Base-by-base conservation (phyloP, 2,329 filamentous ascomycete genomes). In the Blastomyces parvus region DNA sequence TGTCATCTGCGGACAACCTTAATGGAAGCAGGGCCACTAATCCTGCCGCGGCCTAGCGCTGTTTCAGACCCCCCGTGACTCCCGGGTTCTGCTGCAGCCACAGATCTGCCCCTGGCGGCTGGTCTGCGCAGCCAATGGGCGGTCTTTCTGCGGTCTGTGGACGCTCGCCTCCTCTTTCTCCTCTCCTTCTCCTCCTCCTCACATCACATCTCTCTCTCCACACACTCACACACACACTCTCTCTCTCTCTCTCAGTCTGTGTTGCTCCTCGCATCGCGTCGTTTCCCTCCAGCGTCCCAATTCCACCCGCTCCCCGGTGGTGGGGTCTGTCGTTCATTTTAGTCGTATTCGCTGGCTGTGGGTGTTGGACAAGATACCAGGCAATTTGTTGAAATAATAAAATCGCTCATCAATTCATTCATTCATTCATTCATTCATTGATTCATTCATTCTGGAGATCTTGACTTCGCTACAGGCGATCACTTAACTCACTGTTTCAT, bases 291-390 rank as follows among this genome's bases (percentile, higher is more conserved):
- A 14, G 30, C 52, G 19, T 40, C 36, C 60, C 52, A 22, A 36
- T 14, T 46, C 36, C 60, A 27, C 38, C 36, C 48, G 22, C 33
- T 60, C 62, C 64, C 62, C 59, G 46, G 61, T 30, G 58, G 64
- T 38, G 61, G 64, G 61, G 58, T 59, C 42, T 61, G 58, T 57
- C 19, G 46, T 36, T 42, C 40, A 22, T 48, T 48, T 48, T 52
- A 22, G 40, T 57, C 55, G 30, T 19, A 6, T 33, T 58, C 22
- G n/a, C 36, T 36, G 14, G 46, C 48, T 25, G 17, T n/a, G 48
- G 55, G 9, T 50, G n/a, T 50, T 50, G 46, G 46, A 27, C 46
- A 11, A 50, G 46, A 50, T 50, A 50, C 9, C 9, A 14, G 22
- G 22, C 22, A 27, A 22, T 33, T 22, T 46, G 40, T 40, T 2